Base-by-base conservation (phyloP, 306 rosid species). In the Cicer judaicum region DNA sequence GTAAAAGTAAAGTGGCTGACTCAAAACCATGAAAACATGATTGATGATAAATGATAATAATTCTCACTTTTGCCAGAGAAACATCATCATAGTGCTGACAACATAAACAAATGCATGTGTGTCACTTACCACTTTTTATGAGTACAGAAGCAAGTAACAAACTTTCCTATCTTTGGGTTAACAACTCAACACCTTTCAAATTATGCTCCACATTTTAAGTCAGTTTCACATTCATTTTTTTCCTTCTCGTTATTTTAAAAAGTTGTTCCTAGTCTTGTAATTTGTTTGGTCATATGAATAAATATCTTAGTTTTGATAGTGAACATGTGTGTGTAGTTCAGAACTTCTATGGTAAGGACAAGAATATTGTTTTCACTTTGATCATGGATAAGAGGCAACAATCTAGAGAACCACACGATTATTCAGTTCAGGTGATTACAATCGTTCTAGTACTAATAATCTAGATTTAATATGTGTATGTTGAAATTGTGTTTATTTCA, bases 41-140 rank as follows among this genome's bases (percentile, higher is more conserved):
- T 60, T 60, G 65, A 60, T 60, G 40, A 34, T 59, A 59, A 6
- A 59, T 59, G 43, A 59, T 34, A 3, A 62, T 39, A 62, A 56
- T 70, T 48, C 46, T 63, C 81, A 81, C 78, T 76, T 76, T 81
- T 81, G 74, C 18, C 18, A 18, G 53, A 44, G 80, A 72, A 70
- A 76, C 61, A 29, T 34, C 3, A 70, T 70, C 57, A 64, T 70
- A 39, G 54, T 76, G 70, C 47, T 56, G 79, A 65, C 79, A 64
- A 65, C 50, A 44, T 41, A 76, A 77, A 65, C 68, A 53, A 64
- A 61, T 70, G 53, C 55, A 69, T 70, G 80, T 75, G 57, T 76
- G 78, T 50, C 78, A 55, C 78, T 76, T 70, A 34, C 68, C 73
- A 60, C 79, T 49, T 61, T 29, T 48, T 10, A 56, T 40, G 36